Percentiles rank a stretch among this genome's conserved stretches.
Conservation (phyloP, 169 alveolate genomes). For the Plasmodium relictum region DNA sequence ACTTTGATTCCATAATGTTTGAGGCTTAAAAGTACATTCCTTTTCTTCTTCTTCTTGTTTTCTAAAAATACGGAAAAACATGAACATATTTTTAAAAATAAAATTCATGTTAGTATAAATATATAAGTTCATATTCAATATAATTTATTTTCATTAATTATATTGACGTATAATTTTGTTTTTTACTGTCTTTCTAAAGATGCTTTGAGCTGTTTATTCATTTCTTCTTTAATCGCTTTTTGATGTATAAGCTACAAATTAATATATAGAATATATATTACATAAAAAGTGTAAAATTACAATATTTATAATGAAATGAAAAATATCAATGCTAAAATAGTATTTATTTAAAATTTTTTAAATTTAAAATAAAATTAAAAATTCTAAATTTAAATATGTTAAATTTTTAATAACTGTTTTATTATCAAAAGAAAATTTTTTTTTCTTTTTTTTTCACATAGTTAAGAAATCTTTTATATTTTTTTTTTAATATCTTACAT, state of each 20-base stretch:
- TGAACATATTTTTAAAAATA: not conserved
- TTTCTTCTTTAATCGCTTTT: conserved; percentile 69
- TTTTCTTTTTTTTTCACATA: no score
- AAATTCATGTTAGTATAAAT: not conserved
- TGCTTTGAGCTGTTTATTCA: conserved; percentile 63
- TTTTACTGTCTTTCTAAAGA: conserved; percentile 71
- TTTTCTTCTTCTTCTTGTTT: conserved; percentile 72
- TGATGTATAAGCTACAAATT: conserved; percentile 56
- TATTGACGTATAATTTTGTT: not conserved
- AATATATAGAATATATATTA: not conserved
- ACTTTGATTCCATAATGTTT: conserved; percentile 70
- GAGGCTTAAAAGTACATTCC: conserved; percentile 73
- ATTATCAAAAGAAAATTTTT: no score
- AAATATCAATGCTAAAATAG: not conserved
- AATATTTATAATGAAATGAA: not conserved
- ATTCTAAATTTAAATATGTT: no score
- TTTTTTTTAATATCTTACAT: conserved; percentile 16
- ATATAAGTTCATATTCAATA: not conserved
- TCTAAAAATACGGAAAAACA: conserved; percentile 12
- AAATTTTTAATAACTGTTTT: not conserved
- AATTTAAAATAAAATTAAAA: no score
- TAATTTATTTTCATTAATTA: not conserved
- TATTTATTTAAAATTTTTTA: no score
- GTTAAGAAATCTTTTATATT: no score
- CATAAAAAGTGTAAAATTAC: not conserved